A percentile compares a stretch with the other conserved stretches of the same genome.
These are phyloP conservation scores for Kwoniella sp. DNA, from an alignment of 768 basidiomycete genomes.

Conservation along the genomic window DNA sequence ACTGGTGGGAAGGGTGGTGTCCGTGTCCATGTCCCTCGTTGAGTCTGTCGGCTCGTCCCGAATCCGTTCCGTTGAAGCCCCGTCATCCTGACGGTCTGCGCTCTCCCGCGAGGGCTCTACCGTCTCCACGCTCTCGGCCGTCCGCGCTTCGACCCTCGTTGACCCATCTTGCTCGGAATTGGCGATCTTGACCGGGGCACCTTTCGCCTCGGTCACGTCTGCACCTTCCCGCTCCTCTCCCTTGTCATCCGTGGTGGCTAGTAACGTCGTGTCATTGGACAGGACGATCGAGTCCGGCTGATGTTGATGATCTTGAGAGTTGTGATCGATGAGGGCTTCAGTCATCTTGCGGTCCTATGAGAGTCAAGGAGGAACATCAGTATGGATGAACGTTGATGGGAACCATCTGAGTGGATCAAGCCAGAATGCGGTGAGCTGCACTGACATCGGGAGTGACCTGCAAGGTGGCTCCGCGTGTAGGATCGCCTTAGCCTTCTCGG, in stretches of 20 bases:
- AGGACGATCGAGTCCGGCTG: slow-evolving; percentile 6
- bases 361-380: too few relatives aligned
- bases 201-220: slow-evolving; percentile 2
- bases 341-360: slow-evolving; percentile 29
- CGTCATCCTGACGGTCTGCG: background rate
- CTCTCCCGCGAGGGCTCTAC: background rate
- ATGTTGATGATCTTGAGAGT: background rate
- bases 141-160: background rate
- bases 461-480: too few relatives aligned
- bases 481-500: too few relatives aligned
- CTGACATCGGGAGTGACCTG: too few relatives aligned
- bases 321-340: slow-evolving; percentile 10
- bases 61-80: background rate
- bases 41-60: background rate
- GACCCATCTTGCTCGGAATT: background rate
- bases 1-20: background rate
- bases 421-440: too few relatives aligned
- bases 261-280: slow-evolving; percentile 4
- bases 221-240: background rate
- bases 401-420: too few relatives aligned
- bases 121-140: slow-evolving; percentile 2
- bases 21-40: background rate
- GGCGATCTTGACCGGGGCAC: slow-evolving; percentile 4
- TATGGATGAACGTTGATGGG: too few relatives aligned
- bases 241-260: slow-evolving; percentile 1